Evolutionary conservation across 169 alveolate species (phyloP).

Genomic region (Babesia ovata): DNA sequence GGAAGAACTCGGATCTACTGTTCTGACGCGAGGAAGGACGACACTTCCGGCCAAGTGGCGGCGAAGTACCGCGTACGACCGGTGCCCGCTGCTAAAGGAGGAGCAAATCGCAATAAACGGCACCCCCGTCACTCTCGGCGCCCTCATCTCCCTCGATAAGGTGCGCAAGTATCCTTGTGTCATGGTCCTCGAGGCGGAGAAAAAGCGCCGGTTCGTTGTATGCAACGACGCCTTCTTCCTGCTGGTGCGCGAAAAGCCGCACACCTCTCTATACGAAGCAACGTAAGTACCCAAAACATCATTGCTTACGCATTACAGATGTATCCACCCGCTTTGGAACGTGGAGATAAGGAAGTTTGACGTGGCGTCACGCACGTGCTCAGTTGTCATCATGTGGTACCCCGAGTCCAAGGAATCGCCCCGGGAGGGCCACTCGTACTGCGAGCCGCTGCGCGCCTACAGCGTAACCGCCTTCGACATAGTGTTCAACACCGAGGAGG

Average conservation of each 20-base stretch:
- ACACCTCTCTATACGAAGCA: not conserved
- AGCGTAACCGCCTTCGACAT: constrained; percentile 48
- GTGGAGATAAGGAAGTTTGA: constrained; percentile 23
- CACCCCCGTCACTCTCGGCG: constrained; percentile 20
- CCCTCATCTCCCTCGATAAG: constrained; percentile 1
- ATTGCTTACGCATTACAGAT: not conserved
- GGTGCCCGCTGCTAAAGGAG: constrained; percentile 51
- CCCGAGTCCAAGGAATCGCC: constrained; percentile 14
- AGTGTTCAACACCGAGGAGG: constrained; percentile 31
- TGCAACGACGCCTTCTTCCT: constrained; percentile 22
- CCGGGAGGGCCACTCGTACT: not conserved
- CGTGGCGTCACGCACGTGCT: constrained; percentile 4
- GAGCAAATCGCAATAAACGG: constrained; percentile 19
- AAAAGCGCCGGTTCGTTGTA: constrained; percentile 14
- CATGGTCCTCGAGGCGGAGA: constrained; percentile 5
- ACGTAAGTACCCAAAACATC: constrained; percentile 5
- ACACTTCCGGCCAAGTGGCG: not conserved
- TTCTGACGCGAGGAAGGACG: not conserved
- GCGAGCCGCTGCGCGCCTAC: constrained; percentile 10
- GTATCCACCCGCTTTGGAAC: constrained; percentile 67
- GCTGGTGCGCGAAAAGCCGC: constrained; percentile 9
- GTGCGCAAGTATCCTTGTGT: constrained; percentile 12
- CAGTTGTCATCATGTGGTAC: constrained; percentile 47
- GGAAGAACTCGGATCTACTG: not conserved
- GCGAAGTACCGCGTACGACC: constrained; percentile 1